phyloP scores from a whole-genome alignment of 345 rosid species.

The Rhizophora mangle region DNA sequence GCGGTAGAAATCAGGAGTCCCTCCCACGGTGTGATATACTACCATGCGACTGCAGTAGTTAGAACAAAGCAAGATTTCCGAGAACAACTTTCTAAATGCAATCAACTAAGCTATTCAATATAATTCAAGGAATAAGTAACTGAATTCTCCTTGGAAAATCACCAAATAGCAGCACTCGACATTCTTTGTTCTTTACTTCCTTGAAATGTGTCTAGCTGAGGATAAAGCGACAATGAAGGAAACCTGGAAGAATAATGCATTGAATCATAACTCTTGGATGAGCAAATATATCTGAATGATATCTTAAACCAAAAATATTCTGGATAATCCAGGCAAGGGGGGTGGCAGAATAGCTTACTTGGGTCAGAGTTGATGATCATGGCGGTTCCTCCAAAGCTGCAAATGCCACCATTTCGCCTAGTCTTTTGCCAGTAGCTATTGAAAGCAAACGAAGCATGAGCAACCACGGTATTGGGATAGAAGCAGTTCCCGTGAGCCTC shows the following conservation, averaged over 20 bases:
- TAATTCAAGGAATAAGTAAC: not conserved
- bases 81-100: conserved; percentile 2
- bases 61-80: not conserved
- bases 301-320: not conserved
- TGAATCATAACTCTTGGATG: no score
- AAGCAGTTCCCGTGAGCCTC: conserved; percentile 56
- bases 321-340: not conserved
- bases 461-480: conserved; percentile 51
- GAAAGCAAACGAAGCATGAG: conserved; percentile 76
- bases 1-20: not conserved
- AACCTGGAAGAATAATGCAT: conserved; percentile 44
- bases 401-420: conserved; percentile 57
- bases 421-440: conserved; percentile 71
- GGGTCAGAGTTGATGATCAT: conserved; percentile 67
- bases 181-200: conserved; percentile 11
- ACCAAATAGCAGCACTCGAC: conserved; percentile 13
- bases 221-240: conserved; percentile 54
- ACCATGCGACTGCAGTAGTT: conserved; percentile 3
- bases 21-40: no score
- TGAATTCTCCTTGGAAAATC: conserved; percentile 10
- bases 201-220: conserved; percentile 37
- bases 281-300: no score
- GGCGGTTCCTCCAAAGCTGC: conserved; percentile 73
- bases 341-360: conserved; percentile 33
- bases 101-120: conserved; percentile 1